Base-by-base conservation (phyloP, 1,284 basidiomycete species). In the Boletus smithii region DNA sequence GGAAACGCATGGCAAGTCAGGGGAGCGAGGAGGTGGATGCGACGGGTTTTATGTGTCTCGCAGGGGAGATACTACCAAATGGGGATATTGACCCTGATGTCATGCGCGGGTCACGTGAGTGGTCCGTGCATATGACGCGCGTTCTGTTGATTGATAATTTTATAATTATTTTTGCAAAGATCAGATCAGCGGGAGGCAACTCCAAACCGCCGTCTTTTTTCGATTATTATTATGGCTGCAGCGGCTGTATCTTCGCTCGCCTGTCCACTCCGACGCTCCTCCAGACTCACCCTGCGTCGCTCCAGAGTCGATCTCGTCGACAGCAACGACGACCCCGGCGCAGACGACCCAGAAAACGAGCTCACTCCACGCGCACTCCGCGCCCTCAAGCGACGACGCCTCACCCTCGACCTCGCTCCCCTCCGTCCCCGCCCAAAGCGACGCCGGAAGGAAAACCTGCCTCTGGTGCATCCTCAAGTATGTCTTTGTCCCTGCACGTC, bases 321-420 rank as follows among this genome's bases (percentile, higher is more conserved):
- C 23, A 5, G 7, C 27, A 44, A 48, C 27, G 63, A 64, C 43
- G 61, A 65, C 43, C 45, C 39, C 29, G n/a, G n/a, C n/a, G n/a
- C n/a, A n/a, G 33, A 34, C 10, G 61, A 62, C 35, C 23, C 23
- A 3, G 23, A 24, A 24, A 63, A 67, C 61, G 65, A 63, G 27
- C 62, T 64, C 46, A 64, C 63, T 0, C 62, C 65, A 33, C 62
- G 62, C 44, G 65, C 65, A 2, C 65, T 67, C 31, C 66, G 62
- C 30, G 65, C 62, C 0, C 63, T 67, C 53, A 67, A 64, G 17
- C 62, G 65, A 4, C 63, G 55, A 16, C 63, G 65, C 0, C 63
- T 61, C 53, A 22, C 65, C 1, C 53, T 61, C 53, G 65, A 66
- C 64, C 46, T 43, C 24, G 61, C n/a, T 2, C n/a, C n/a, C 52